Evolutionary conservation across 2,329 filamentous ascomycete species (phyloP), one percentile per base, ranked within the genome.

Genomic region (Curvularia spicifera): DNA sequence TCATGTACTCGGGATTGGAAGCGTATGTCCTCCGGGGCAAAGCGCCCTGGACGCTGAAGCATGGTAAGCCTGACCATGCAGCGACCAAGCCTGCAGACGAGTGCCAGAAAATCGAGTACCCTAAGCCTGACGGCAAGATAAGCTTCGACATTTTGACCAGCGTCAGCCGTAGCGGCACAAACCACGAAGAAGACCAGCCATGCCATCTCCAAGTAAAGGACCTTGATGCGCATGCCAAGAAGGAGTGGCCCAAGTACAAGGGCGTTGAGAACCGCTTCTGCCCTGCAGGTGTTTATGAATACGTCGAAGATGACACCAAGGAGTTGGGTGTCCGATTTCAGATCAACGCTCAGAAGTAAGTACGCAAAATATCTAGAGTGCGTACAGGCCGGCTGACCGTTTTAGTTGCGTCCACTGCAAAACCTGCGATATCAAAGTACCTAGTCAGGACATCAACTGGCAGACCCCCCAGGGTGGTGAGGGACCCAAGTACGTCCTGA

Each of bases 341-440:
- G 80, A 99, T 99, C 76, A 98, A 98, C 73, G 82, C 93, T 48
- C 94, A 98, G 78, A 98, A 97, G 92, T 96, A 83, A 87, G 91
- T 87, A 18, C 15, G 7, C 15, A 43, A 22, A 26, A n/a, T 12
- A 6, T 7, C 13, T 42, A 50, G 37, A 15, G 6, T 18, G 20
- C 15, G 40, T 29, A 48, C 18, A 39, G 22, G 51, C 46, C 60
- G 20, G 42, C 71, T 80, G 72, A 76, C 74, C 4, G 10, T 40
- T 18, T 22, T 40, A 97, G 93, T 80, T 99, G 95, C 77, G 96
- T 99, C 65, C 95, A 99, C 80, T 99, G 95, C 85, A 99, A 99
- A 85, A 99, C 95, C 13, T 99, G 95, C 77, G 95, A 99, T 78
- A 99, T 99, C 81, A 99, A 99, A 82, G 94, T 92, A 15, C 95